Evolutionary conservation across 306 rosid species (phyloP).

Genomic region (Pachyrhizus erosus): DNA sequence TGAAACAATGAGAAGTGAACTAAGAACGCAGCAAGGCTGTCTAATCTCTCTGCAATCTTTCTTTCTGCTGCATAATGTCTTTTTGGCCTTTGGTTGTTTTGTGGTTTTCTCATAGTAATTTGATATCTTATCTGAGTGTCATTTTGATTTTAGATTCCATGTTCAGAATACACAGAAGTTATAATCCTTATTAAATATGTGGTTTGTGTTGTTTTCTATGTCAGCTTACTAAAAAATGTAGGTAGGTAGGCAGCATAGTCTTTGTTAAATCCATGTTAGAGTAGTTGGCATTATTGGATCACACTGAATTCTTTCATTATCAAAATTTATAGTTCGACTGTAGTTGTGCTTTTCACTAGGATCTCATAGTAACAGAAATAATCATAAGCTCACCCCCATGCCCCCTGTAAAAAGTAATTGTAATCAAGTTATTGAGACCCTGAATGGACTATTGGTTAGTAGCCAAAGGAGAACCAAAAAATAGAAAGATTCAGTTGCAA

Average conservation of each 20-base stretch:
- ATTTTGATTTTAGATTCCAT: neutral
- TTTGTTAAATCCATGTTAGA: neutral
- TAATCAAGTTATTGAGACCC: neutral
- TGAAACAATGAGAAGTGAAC: neutral
- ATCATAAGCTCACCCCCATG: neutral
- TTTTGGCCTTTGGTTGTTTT: no score
- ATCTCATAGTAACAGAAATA: neutral
- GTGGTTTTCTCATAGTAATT: no score
- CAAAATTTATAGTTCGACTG: neutral
- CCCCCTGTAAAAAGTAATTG: neutral
- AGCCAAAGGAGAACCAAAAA: neutral
- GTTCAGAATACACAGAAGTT: neutral
- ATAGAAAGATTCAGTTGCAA: neutral
- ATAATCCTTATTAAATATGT: neutral
- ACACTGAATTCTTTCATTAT: neutral
- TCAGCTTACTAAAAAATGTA: neutral
- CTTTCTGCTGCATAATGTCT: no score
- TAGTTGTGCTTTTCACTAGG: neutral
- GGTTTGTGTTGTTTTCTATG: neutral
- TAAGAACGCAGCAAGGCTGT: conserved; percentile 1
- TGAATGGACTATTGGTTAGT: neutral
- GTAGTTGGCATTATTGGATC: neutral
- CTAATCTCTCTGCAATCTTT: neutral
- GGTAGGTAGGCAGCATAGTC: neutral
- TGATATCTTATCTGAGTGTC: no score